Percentiles rank a stretch among this genome's conserved stretches.
phyloP scores from a whole-genome alignment of 1,284 basidiomycete genomes.

The Leccinum proliferum region DNA sequence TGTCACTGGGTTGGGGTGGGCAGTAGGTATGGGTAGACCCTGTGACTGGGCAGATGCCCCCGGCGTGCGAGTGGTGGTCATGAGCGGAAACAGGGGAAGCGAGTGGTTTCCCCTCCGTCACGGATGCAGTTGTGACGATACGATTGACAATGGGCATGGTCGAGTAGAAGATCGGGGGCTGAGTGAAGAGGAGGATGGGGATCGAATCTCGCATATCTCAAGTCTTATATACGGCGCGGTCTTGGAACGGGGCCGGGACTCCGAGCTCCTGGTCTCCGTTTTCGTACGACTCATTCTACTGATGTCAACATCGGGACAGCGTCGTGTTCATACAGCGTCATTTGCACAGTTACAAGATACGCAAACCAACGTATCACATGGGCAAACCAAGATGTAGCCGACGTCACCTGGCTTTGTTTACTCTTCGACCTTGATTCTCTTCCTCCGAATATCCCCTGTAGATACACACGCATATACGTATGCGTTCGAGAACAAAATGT shows the following conservation, averaged over 20 bases:
- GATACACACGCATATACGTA: background rate
- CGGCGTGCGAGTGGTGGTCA: slow-evolving; percentile 20
- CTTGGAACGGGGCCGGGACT: background rate
- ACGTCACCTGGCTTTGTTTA: background rate
- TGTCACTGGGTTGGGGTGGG: slow-evolving; percentile 22
- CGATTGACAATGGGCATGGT: slow-evolving; percentile 6
- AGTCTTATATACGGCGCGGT: slow-evolving; percentile 8
- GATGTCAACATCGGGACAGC: background rate
- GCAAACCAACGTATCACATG: background rate
- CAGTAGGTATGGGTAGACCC: slow-evolving; percentile 21
- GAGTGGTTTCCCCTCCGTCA: slow-evolving; percentile 8
- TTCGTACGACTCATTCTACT: background rate
- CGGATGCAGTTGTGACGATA: background rate
- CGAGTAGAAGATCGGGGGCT: too few species aligned
- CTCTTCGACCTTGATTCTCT: background rate
- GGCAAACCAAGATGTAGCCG: background rate
- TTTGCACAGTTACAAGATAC: background rate
- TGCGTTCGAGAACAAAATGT: background rate
- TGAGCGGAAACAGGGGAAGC: slow-evolving; percentile 14
- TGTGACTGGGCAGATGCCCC: slow-evolving; percentile 18
- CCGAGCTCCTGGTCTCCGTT: background rate
- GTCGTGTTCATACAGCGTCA: background rate
- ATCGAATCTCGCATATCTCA: background rate
- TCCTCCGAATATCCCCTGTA: background rate
- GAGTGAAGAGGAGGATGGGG: background rate